phyloP scores from a whole-genome alignment of 768 basidiomycete species.

The Antrodiella citrinella region DNA sequence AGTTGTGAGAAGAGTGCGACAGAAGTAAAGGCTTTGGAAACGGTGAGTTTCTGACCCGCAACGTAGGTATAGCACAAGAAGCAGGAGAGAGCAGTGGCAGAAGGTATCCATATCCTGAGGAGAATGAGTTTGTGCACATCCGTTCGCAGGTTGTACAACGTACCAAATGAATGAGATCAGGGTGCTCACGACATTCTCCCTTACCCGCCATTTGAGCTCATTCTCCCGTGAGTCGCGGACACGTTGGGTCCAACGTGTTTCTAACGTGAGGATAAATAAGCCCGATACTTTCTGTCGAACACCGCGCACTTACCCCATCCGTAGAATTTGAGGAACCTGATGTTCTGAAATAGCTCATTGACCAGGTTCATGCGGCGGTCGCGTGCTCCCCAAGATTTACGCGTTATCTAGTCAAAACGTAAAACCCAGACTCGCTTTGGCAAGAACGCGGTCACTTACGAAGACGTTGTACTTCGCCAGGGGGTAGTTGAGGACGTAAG shows the following conservation, averaged over 20 bases:
- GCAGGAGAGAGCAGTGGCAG: conserved; percentile 53
- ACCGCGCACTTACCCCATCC: conserved; percentile 56
- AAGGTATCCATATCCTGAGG: conserved; percentile 66
- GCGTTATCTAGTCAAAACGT: conserved; percentile 36
- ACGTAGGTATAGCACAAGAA: conserved; percentile 65
- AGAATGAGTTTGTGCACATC: background rate
- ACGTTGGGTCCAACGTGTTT: conserved; percentile 18
- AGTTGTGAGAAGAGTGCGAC: conserved; percentile 70
- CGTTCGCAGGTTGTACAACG: conserved; percentile 10
- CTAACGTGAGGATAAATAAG: conserved; percentile 10
- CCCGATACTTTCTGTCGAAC: background rate
- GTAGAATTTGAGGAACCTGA: conserved; percentile 67
- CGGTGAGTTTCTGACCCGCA: conserved; percentile 57
- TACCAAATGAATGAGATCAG: conserved; percentile 65
- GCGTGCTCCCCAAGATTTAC: conserved; percentile 50
- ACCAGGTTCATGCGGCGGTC: conserved; percentile 65
- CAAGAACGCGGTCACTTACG: conserved; percentile 30
- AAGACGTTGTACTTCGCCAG: conserved; percentile 58
- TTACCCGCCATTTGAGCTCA: conserved; percentile 63
- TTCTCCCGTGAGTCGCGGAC: conserved; percentile 39
- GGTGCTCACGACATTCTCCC: conserved; percentile 52
- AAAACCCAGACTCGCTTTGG: background rate
- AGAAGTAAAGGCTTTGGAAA: conserved; percentile 76
- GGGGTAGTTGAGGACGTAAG: conserved; percentile 58
- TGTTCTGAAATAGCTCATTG: conserved; percentile 70